These are phyloP conservation scores for Jimgerdemannia flammicorona DNA, from an alignment of 192 early-diverging fungal genomes.

Conservation along the genomic window DNA sequence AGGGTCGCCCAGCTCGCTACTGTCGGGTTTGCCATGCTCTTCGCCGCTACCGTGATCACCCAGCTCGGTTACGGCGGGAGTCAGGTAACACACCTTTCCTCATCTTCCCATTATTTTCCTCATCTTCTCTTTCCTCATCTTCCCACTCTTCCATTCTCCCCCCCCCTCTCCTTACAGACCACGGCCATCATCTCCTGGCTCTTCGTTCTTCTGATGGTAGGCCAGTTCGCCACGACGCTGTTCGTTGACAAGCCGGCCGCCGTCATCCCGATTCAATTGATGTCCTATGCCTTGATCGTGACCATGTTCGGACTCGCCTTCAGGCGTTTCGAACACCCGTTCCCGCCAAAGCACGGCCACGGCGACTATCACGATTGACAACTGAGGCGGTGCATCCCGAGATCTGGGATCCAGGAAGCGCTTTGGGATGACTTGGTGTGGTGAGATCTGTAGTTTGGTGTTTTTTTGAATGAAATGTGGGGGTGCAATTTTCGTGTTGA, in stretches of 20 bases:
- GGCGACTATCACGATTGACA: too few relatives aligned
- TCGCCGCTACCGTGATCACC: background rate
- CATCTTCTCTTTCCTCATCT: constrained; percentile 7
- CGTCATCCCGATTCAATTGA: constrained; percentile 9
- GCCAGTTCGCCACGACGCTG: background rate
- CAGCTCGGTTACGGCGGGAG: background rate
- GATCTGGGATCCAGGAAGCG: too few relatives aligned
- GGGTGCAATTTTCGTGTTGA: too few relatives aligned
- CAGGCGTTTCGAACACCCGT: background rate
- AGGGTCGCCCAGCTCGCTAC: background rate
- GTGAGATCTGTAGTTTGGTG: too few relatives aligned
- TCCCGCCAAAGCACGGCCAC: too few relatives aligned
- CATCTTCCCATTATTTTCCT: background rate
- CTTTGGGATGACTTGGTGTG: too few relatives aligned
- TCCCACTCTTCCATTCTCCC: constrained; percentile 13
- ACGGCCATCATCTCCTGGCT: background rate
- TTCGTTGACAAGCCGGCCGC: background rate
- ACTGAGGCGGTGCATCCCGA: too few relatives aligned
- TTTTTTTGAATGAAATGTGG: too few relatives aligned
- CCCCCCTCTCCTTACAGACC: constrained; percentile 6
- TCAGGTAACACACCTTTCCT: background rate
- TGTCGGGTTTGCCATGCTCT: background rate
- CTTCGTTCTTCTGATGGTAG: constrained; percentile 3
- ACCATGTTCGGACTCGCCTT: background rate
- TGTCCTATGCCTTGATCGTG: background rate